Evolutionary conservation across 192 early-diverging fungal genomes (phyloP).

Genomic region (Lobosporangium transversale): DNA sequence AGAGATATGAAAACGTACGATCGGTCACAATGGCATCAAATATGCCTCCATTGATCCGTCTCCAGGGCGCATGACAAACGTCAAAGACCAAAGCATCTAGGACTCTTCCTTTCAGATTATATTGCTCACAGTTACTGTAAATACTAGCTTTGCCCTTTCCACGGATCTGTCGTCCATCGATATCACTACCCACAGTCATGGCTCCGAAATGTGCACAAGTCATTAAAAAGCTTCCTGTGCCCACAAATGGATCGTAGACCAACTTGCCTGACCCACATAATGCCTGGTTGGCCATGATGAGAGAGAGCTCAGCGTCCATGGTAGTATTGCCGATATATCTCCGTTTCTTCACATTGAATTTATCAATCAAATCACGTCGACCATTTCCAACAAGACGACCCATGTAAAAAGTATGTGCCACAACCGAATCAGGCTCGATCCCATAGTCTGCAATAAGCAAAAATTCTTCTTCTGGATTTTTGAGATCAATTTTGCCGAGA

Average conservation of each 20-base stretch:
- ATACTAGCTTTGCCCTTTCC: slow-evolving; percentile 76
- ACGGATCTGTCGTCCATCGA: slow-evolving; percentile 97
- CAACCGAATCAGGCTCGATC: slow-evolving; percentile 48
- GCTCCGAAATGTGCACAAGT: slow-evolving; percentile 96
- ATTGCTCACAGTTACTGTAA: slow-evolving; percentile 87
- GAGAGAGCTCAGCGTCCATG: slow-evolving; percentile 98
- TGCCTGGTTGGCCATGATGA: slow-evolving; percentile 97
- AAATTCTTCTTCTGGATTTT: slow-evolving; percentile 81
- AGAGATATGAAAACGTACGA: slow-evolving; percentile 57
- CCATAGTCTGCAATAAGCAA: slow-evolving; percentile 84
- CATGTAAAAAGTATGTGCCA: slow-evolving; percentile 68
- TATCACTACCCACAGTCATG: slow-evolving; percentile 92
- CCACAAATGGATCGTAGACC: slow-evolving; percentile 97
- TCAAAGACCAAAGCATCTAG: slow-evolving; percentile 89
- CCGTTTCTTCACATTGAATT: slow-evolving; percentile 94
- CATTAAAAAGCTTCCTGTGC: slow-evolving; percentile 93
- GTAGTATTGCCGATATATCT: slow-evolving; percentile 95
- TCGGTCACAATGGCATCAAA: slow-evolving; percentile 96
- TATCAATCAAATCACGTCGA: slow-evolving; percentile 77
- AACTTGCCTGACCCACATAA: slow-evolving; percentile 79
- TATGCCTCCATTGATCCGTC: slow-evolving; percentile 56
- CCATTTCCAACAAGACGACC: slow-evolving; percentile 77
- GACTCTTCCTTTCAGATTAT: slow-evolving; percentile 75
- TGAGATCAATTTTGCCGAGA: slow-evolving; percentile 85
- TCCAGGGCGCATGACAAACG: slow-evolving; percentile 88